A percentile compares a stretch with the other conserved stretches of the same genome.
Evolutionary conservation across 805 yeast species (phyloP).

Genomic region (Metschnikowia kunwiensis): DNA sequence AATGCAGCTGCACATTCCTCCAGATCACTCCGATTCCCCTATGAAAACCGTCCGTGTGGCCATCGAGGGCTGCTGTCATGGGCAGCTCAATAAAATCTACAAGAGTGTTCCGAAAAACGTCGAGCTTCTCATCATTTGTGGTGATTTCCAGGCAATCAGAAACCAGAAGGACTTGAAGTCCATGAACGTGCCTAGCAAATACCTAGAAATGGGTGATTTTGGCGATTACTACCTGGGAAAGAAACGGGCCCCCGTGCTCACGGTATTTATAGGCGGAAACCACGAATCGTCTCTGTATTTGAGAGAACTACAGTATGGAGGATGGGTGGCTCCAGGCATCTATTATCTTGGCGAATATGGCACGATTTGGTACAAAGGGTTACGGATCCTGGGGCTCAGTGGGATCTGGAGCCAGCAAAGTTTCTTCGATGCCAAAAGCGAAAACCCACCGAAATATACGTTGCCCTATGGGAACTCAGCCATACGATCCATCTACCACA

Average conservation of each 20-base stretch:
- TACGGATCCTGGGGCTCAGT: constrained; percentile 76
- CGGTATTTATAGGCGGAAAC: constrained; percentile 90
- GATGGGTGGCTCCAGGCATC: constrained; percentile 88
- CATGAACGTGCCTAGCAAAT: constrained; percentile 78
- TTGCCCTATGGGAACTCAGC: constrained; percentile 49
- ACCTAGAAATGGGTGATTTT: constrained; percentile 74
- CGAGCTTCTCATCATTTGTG: constrained; percentile 66
- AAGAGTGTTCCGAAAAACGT: constrained; percentile 15
- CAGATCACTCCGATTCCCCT: not conserved
- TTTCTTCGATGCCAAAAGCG: constrained; percentile 18
- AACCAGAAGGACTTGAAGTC: constrained; percentile 59
- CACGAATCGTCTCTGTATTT: constrained; percentile 87
- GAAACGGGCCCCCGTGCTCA: constrained; percentile 65
- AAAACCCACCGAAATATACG: constrained; percentile 8
- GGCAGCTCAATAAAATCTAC: constrained; percentile 65
- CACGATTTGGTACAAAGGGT: constrained; percentile 68
- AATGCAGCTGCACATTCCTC: too few species aligned
- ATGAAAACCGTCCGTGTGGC: constrained; percentile 46
- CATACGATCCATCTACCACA: constrained; percentile 67
- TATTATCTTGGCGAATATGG: constrained; percentile 81
- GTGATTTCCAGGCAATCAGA: constrained; percentile 87
- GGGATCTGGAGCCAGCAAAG: constrained; percentile 66
- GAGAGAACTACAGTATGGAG: constrained; percentile 74
- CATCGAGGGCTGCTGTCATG: constrained; percentile 89
- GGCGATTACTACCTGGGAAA: constrained; percentile 62